Conservation (phyloP, 192 early-diverging fungal genomes). For the Coemansia sp. region DNA sequence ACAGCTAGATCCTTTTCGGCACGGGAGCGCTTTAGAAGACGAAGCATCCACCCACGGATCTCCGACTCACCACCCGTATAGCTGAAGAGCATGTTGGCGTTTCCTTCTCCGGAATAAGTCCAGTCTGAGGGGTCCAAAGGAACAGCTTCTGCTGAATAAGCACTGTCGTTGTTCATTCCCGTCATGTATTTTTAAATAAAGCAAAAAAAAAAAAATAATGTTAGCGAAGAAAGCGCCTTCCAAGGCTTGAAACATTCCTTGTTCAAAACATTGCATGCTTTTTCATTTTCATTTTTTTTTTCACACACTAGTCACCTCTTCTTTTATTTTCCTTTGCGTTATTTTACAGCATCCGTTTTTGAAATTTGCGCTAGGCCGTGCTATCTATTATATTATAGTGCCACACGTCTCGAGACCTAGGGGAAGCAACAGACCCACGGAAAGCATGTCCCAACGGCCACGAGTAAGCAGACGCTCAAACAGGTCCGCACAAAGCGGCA, state of each 20-base stretch:
- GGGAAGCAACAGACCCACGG: not conserved
- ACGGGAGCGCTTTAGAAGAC: conserved; percentile 25
- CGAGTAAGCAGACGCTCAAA: conserved; percentile 16
- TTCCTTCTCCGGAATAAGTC: conserved; percentile 75
- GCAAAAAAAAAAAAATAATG: no score
- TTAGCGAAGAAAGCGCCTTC: no score
- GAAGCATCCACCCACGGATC: conserved; percentile 31
- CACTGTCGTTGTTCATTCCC: not conserved
- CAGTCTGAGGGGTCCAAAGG: conserved; percentile 47
- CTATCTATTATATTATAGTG: not conserved
- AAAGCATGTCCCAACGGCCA: conserved; percentile 20
- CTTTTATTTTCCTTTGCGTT: no score
- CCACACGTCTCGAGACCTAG: not conserved
- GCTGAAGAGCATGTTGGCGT: conserved; percentile 67
- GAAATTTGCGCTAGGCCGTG: not conserved
- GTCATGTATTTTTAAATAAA: not conserved
- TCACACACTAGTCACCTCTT: no score
- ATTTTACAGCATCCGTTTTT: no score
- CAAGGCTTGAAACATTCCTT: no score
- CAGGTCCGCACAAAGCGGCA: not conserved
- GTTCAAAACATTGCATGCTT: no score
- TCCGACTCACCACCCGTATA: conserved; percentile 54
- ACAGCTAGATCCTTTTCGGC: not conserved
- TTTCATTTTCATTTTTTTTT: no score
- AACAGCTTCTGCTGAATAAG: not conserved